Evolutionary conservation across 805 yeast genomes (phyloP).

Genomic region (Candida suzukii): DNA sequence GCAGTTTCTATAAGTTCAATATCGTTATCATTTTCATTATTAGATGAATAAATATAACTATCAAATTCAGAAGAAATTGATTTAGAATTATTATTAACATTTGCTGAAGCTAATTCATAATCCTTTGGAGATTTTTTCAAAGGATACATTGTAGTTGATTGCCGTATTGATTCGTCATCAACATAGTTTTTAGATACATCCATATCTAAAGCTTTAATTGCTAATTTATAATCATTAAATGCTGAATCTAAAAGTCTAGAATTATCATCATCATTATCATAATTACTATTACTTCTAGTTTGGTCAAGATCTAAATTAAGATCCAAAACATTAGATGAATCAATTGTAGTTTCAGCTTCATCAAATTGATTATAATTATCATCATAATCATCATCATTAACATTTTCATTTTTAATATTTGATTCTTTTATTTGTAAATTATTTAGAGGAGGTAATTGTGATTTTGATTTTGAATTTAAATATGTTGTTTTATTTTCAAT

Average conservation of each 20-base stretch:
- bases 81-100: neutral
- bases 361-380: neutral
- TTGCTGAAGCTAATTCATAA: neutral
- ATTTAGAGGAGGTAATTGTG: no score
- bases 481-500: neutral
- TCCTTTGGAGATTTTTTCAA: neutral
- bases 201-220: slow-evolving; percentile 3
- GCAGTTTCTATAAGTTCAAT: slow-evolving; percentile 1
- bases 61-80: no score
- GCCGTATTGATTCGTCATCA: neutral
- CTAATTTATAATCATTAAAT: slow-evolving; percentile 5
- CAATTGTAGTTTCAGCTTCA: neutral
- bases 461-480: neutral
- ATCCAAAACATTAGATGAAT: neutral
- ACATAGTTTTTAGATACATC: neutral
- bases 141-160: neutral
- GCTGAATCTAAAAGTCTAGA: slow-evolving; percentile 3
- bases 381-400: no score
- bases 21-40: no score
- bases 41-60: no score
- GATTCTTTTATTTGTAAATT: no score
- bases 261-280: slow-evolving; percentile 1
- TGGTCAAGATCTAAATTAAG: neutral
- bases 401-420: no score
- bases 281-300: no score